phyloP scores from a whole-genome alignment of 2,329 filamentous ascomycete genomes.

The Ophiognomonia clavigignenti-juglandacearum region DNA sequence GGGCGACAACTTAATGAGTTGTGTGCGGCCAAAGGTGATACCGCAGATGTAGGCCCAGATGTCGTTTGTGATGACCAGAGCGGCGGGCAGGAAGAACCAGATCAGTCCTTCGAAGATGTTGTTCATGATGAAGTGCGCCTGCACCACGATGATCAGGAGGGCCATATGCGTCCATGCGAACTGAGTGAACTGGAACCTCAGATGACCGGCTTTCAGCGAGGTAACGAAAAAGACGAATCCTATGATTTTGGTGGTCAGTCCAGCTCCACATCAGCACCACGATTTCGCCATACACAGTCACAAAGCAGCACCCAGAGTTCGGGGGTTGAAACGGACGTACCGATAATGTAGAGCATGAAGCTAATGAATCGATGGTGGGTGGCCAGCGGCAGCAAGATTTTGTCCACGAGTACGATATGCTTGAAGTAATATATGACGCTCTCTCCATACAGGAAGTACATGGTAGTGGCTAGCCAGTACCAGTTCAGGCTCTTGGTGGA shows the following conservation, averaged over 20 bases:
- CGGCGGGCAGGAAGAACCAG: conserved; percentile 96
- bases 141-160: conserved; percentile 92
- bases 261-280: background rate
- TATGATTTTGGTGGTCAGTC: conserved; percentile 30
- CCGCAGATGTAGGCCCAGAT: conserved; percentile 98
- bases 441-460: conserved; percentile 99
- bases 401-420: conserved; percentile 93
- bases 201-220: conserved; percentile 90
- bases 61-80: conserved; percentile 96
- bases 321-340: too few relatives aligned
- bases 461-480: conserved; percentile 98
- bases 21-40: conserved; percentile 92
- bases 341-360: conserved; percentile 96
- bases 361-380: conserved; percentile 98
- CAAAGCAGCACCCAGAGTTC: background rate
- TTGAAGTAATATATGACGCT: conserved; percentile 99
- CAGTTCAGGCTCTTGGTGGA: conserved; percentile 97
- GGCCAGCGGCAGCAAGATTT: conserved; percentile 84
- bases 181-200: conserved; percentile 98
- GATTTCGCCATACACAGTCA: background rate
- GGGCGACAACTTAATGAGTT: conserved; percentile 94
- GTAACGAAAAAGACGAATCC: conserved; percentile 98
- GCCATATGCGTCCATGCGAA: conserved; percentile 99
- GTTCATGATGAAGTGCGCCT: conserved; percentile 99
- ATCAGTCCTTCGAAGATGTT: conserved; percentile 99